Evolutionary conservation across 352 stramenopile species (phyloP), one percentile per base, ranked within the genome.

Genomic region (Thraustochytrium striatum): DNA sequence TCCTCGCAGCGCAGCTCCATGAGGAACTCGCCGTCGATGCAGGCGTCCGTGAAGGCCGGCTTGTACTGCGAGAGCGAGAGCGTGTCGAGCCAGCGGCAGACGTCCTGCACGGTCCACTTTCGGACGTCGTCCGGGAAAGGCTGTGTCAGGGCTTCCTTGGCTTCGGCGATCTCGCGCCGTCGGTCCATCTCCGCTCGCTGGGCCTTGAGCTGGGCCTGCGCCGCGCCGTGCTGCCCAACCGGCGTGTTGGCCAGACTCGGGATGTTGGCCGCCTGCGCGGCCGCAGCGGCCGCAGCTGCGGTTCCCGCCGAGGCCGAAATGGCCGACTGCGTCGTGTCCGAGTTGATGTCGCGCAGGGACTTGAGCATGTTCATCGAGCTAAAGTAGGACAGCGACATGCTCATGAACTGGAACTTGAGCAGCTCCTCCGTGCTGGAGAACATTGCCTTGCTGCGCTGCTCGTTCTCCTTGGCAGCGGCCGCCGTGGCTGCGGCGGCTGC

Each of bases 331-430:
- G 92, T 97, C 53, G 91, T 97, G 81, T 97, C 92, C 25, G 91
- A 87, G 80, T 97, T 96, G 82, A 97, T 97, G 61, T 97, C 91
- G 19, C 92, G 88, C 68, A 97, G 73, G 61, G 90, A 92, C 86
- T 95, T 93, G 82, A 96, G 88, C 93, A 97, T 97, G 72, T 94
- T 97, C 55, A 97, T 85, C 38, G 90, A 95, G 81, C 90, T 96
- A 81, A 97, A 97, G 84, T 97, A 97, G 62, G 69, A 72, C 87
- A 95, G 8, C 95, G 87, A 8, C 89, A 95, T 92, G 65, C 70
- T 65, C 93, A 97, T 97, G 86, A 97, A 97, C 85, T 97, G 92
- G 82, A 97, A 97, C 86, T 97, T 97, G 89, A 97, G 95, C 55
- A 97, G 86, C 83, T 97, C 92, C 70, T 97, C 92, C 0, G 92